These are phyloP conservation scores for Penicillium sp. DNA, from an alignment of 2,329 filamentous ascomycete species.

Conservation along the genomic window DNA sequence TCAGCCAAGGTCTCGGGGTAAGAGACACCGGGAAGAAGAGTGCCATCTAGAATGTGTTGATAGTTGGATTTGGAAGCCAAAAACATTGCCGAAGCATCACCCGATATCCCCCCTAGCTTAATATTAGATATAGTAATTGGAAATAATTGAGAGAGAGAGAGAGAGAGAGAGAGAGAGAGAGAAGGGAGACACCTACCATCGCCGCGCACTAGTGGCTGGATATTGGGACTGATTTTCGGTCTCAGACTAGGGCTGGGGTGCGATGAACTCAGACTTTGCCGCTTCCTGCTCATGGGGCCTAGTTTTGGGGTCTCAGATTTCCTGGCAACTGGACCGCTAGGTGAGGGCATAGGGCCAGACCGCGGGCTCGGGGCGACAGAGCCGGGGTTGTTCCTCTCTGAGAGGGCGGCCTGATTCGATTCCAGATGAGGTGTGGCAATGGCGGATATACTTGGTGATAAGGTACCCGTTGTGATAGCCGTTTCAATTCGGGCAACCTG, in stretches of 20 bases:
- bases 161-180: no score
- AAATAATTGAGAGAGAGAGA: no score
- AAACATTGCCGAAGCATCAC: constrained; percentile 70
- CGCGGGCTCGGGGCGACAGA: constrained; percentile 59
- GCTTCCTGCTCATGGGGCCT: constrained; percentile 65
- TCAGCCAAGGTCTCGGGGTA: constrained; percentile 92
- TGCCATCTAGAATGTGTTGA: constrained; percentile 94
- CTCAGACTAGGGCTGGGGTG: constrained; percentile 85
- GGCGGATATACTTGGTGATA: constrained; percentile 66
- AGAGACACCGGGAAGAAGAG: constrained; percentile 82
- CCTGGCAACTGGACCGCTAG: constrained; percentile 48
- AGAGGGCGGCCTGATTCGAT: constrained; percentile 40
- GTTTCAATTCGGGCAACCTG: constrained; percentile 58
- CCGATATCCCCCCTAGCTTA: constrained; percentile 49
- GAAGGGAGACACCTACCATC: constrained; percentile 55
- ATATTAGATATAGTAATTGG: not conserved
- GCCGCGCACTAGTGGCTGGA: constrained; percentile 85
- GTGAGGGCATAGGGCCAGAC: constrained; percentile 58
- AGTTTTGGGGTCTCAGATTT: constrained; percentile 55
- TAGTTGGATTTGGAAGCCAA: constrained; percentile 97
- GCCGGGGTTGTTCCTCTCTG: constrained; percentile 25
- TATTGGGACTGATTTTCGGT: constrained; percentile 90
- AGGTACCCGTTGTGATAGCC: constrained; percentile 35
- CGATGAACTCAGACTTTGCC: constrained; percentile 71
- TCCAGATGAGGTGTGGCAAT: constrained; percentile 61